Conservation (phyloP, 140 eudicot genomes). For the Flaveria floridana region DNA sequence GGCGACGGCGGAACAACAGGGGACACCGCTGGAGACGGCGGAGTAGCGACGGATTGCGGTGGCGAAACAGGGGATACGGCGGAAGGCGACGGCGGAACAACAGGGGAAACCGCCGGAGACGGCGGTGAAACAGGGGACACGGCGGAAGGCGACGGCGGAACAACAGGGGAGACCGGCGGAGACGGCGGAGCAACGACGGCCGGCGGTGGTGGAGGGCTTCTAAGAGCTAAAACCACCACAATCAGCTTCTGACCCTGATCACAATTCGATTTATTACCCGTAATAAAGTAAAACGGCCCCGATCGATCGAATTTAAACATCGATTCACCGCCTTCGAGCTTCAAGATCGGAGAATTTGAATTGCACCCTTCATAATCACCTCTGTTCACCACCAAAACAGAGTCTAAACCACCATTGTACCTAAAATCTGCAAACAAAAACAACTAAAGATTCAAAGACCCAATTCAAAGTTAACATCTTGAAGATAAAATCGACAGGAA, state of each 20-base stretch:
- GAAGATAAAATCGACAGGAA: neutral
- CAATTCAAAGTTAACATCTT: neutral
- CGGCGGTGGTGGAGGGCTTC: conserved; percentile 32
- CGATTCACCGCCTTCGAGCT: conserved; percentile 54
- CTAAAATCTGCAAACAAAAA: conserved; percentile 52
- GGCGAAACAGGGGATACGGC: conserved; percentile 1
- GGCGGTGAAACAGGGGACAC: conserved; percentile 21
- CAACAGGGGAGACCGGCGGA: neutral
- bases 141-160: conserved; percentile 23
- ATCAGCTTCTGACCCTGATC: conserved; percentile 58
- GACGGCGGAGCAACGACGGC: conserved; percentile 32
- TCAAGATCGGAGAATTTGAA: conserved; percentile 38
- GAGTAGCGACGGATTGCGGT: too few species aligned
- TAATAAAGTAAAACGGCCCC: conserved; percentile 74
- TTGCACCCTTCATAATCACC: conserved; percentile 58
- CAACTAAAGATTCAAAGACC: too few species aligned
- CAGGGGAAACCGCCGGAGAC: conserved; percentile 1
- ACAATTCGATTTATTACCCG: conserved; percentile 60
- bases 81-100: neutral
- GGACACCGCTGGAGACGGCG: conserved; percentile 20
- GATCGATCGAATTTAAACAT: conserved; percentile 52
- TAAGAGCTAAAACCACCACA: conserved; percentile 50
- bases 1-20: conserved; percentile 23
- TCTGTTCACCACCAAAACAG: conserved; percentile 69
- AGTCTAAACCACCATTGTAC: conserved; percentile 52